A percentile compares a stretch with the other conserved stretches of the same genome.
Evolutionary conservation across 2,329 filamentous ascomycete species (phyloP).

Genomic region (Hysterium pulicare): DNA sequence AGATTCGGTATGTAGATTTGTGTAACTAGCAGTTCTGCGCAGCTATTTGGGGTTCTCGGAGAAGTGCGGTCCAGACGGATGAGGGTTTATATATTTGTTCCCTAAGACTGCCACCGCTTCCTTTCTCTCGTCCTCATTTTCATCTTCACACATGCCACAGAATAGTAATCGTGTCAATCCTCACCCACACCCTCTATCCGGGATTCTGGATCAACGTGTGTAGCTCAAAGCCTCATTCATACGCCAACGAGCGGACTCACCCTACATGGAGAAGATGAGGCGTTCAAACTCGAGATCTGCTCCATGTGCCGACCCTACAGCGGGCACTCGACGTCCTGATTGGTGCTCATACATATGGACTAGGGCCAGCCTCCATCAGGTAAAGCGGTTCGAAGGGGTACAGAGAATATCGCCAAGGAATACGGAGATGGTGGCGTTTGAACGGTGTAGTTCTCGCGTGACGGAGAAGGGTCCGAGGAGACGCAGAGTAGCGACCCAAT

Average conservation of each 20-base stretch:
- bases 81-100: conserved; percentile 12
- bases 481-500: no score
- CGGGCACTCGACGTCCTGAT: conserved; percentile 21
- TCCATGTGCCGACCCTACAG: conserved; percentile 17
- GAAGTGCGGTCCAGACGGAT: conserved; percentile 13
- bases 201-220: neutral
- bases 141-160: neutral
- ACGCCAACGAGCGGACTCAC: conserved; percentile 8
- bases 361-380: conserved; percentile 20
- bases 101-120: conserved; percentile 4
- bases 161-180: neutral
- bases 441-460: no score
- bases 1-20: conserved; percentile 1
- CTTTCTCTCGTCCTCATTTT: conserved; percentile 2
- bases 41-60: conserved; percentile 11
- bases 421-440: conserved; percentile 12
- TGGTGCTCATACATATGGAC: conserved; percentile 24
- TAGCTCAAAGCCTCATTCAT: conserved; percentile 25
- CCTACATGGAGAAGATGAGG: conserved; percentile 14
- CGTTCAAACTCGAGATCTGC: conserved; percentile 14
- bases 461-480: no score
- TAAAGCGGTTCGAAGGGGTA: conserved; percentile 22
- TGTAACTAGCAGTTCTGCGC: conserved; percentile 8
- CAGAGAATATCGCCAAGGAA: conserved; percentile 36
- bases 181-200: neutral